Evolutionary conservation across 805 yeast genomes (phyloP).

Genomic region (Millerago galiae): DNA sequence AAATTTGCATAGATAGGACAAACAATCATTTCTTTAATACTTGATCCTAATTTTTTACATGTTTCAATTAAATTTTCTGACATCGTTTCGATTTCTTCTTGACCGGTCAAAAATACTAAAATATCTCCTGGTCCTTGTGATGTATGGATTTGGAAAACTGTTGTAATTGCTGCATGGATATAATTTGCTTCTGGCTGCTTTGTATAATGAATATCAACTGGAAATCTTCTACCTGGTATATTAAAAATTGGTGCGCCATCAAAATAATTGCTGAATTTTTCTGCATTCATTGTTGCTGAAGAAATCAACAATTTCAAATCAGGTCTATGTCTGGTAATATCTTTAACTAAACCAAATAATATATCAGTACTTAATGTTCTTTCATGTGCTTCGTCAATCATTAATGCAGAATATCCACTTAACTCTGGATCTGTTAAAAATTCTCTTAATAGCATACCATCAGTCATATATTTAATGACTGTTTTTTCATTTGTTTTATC

Average conservation of each 20-base stretch:
- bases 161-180: constrained; percentile 80
- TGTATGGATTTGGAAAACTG: constrained; percentile 80
- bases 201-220: constrained; percentile 81
- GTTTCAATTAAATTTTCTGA: constrained; percentile 70
- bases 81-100: constrained; percentile 87
- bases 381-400: constrained; percentile 98
- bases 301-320: constrained; percentile 76
- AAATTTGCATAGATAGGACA: constrained; percentile 90
- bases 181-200: constrained; percentile 87
- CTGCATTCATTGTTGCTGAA: constrained; percentile 92
- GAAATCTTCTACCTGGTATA: constrained; percentile 90
- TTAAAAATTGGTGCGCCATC: constrained; percentile 78
- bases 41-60: constrained; percentile 48
- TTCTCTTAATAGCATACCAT: constrained; percentile 90
- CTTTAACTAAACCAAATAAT: constrained; percentile 73
- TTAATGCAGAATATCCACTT: constrained; percentile 65
- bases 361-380: constrained; percentile 89
- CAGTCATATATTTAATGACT: constrained; percentile 83
- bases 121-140: constrained; percentile 77
- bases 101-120: constrained; percentile 88
- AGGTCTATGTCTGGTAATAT: constrained; percentile 52
- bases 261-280: constrained; percentile 77
- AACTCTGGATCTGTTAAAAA: constrained; percentile 71
- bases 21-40: constrained; percentile 50
- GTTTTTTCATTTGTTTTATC: constrained; percentile 65